A percentile compares a stretch with the other conserved stretches of the same genome.
Conservation (phyloP, 306 rosid species). For the Fragaria vesca region DNA sequence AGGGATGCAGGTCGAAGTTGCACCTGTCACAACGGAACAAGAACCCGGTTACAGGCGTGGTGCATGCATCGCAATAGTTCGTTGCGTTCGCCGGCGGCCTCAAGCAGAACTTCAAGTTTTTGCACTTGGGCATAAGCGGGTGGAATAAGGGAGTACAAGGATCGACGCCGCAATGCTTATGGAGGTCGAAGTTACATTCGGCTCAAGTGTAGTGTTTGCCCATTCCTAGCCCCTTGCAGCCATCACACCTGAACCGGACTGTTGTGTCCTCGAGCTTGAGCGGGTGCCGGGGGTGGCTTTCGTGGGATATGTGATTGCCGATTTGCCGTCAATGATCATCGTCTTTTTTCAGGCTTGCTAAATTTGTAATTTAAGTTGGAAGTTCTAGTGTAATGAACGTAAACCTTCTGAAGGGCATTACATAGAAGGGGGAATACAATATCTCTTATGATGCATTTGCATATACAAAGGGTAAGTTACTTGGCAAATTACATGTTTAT, state of each 20-base stretch:
- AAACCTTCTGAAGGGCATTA: not conserved
- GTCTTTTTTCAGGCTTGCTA: not conserved
- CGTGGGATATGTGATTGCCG: slow-evolving; percentile 55
- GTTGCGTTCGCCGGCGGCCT: slow-evolving; percentile 44
- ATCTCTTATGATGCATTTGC: no score
- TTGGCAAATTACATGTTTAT: not conserved
- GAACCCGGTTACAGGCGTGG: slow-evolving; percentile 59
- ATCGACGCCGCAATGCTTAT: slow-evolving; percentile 58
- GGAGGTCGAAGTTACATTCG: slow-evolving; percentile 72
- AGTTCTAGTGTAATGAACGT: not conserved
- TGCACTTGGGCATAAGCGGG: slow-evolving; percentile 65
- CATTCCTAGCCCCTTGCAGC: slow-evolving; percentile 77
- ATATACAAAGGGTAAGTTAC: not conserved
- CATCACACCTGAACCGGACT: slow-evolving; percentile 78
- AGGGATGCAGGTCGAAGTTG: slow-evolving; percentile 68
- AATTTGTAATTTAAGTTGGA: not conserved
- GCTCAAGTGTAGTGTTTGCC: slow-evolving; percentile 75
- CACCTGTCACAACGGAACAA: slow-evolving; percentile 64
- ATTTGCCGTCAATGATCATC: slow-evolving; percentile 53
- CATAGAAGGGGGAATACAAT: no score
- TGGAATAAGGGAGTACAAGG: slow-evolving; percentile 46
- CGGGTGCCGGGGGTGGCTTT: slow-evolving; percentile 60
- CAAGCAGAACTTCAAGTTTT: slow-evolving; percentile 57
- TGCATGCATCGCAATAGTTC: slow-evolving; percentile 75
- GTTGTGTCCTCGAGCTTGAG: slow-evolving; percentile 53